phyloP scores from a whole-genome alignment of 768 basidiomycete genomes.

The Leccinum boreale region DNA sequence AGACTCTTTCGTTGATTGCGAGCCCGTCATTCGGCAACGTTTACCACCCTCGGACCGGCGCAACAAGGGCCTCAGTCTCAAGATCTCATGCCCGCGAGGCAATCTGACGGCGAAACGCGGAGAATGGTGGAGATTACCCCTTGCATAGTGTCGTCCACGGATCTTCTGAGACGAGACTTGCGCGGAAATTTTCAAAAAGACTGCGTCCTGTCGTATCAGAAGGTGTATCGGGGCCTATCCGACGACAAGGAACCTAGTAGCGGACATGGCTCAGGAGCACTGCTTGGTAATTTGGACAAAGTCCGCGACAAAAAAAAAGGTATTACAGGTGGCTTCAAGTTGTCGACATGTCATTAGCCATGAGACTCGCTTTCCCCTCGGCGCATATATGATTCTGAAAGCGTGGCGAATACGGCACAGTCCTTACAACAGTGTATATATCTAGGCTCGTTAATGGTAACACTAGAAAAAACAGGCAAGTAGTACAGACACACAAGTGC shows the following conservation, averaged over 20 bases:
- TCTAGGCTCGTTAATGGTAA: constrained; percentile 9
- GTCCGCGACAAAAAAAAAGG: not conserved
- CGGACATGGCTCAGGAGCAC: constrained; percentile 10
- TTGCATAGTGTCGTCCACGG: constrained; percentile 15
- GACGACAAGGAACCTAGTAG: constrained; percentile 7
- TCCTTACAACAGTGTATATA: constrained; percentile 11
- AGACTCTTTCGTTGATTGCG: not conserved
- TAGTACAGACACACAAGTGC: constrained; percentile 16
- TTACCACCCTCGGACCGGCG: not conserved
- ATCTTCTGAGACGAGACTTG: constrained; percentile 4
- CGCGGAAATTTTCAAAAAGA: constrained; percentile 9
- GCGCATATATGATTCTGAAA: not conserved
- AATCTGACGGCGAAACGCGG: constrained; percentile 10
- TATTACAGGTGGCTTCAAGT: not conserved
- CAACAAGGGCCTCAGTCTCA: constrained; percentile 9
- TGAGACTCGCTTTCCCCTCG: not conserved
- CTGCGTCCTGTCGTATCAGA: constrained; percentile 8
- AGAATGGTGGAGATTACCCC: constrained; percentile 15
- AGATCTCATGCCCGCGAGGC: constrained; percentile 7
- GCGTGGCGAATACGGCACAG: not conserved
- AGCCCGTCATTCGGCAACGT: not conserved
- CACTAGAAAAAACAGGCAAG: constrained; percentile 15
- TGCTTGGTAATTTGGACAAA: constrained; percentile 9
- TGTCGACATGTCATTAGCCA: not conserved
- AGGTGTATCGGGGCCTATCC: constrained; percentile 6